phyloP scores from a whole-genome alignment of 225 moss, liverwort and hornwort species.

The Physcomitrellopsis africana region DNA sequence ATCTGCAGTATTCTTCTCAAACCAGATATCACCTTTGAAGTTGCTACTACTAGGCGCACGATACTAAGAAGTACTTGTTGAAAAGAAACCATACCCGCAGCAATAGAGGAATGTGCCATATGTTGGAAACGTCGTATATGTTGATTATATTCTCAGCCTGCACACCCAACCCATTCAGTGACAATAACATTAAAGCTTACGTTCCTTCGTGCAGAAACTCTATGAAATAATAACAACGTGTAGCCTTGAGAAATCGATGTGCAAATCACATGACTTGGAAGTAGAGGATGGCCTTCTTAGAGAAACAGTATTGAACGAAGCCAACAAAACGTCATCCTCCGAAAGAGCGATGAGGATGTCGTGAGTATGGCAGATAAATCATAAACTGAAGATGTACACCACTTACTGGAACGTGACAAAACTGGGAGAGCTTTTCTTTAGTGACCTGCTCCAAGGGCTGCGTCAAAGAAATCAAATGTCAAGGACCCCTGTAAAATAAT shows the following conservation, averaged over 20 bases:
- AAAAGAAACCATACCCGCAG: conserved; percentile 61
- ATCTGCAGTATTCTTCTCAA: conserved; percentile 8
- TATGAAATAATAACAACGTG: neutral
- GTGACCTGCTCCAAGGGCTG: conserved; percentile 85
- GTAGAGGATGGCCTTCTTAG: neutral
- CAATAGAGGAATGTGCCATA: conserved; percentile 90
- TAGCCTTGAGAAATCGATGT: neutral
- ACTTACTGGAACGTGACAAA: conserved; percentile 89
- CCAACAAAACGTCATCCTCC: no score
- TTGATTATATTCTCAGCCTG: conserved; percentile 85
- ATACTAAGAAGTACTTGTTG: neutral
- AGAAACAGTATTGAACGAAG: neutral
- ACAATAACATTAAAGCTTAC: neutral
- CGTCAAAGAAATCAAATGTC: conserved; percentile 28
- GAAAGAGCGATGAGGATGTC: no score
- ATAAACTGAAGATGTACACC: conserved; percentile 9
- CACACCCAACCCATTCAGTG: conserved; percentile 13
- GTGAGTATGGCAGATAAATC: neutral
- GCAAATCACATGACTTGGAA: conserved; percentile 7
- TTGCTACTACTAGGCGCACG: conserved; percentile 7
- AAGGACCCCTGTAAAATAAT: conserved; percentile 10
- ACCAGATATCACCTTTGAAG: neutral
- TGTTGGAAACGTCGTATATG: conserved; percentile 89
- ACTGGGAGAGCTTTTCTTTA: conserved; percentile 81
- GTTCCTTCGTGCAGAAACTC: neutral